Percentiles rank a stretch among this genome's conserved stretches.
Evolutionary conservation across 2,329 filamentous ascomycete species (phyloP).

Genomic region (Fusarium dimerum): DNA sequence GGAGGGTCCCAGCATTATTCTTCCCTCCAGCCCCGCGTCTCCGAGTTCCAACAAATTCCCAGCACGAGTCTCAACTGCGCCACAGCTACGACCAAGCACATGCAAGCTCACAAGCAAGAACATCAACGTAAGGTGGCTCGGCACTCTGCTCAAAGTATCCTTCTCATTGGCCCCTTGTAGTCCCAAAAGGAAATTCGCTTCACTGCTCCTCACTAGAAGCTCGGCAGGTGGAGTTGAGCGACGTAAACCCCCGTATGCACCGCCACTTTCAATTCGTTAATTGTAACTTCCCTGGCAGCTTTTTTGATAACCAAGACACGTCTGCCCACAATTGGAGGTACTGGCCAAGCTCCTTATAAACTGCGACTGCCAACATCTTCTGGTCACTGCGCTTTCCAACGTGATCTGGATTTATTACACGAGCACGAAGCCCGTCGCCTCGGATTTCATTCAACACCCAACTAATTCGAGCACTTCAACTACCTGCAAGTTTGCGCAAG

Average conservation of each 20-base stretch:
- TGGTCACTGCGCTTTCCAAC: slow-evolving; percentile 10
- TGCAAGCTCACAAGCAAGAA: slow-evolving; percentile 1
- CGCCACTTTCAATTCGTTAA: slow-evolving; percentile 15
- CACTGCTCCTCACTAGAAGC: not conserved
- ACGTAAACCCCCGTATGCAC: slow-evolving; percentile 27
- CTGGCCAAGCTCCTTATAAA: slow-evolving; percentile 27
- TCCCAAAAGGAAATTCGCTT: not conserved
- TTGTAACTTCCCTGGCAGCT: slow-evolving; percentile 13
- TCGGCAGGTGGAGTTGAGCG: slow-evolving; percentile 25
- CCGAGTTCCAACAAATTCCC: no score
- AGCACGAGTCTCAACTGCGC: slow-evolving; percentile 16
- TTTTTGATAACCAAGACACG: slow-evolving; percentile 20
- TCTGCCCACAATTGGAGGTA: slow-evolving; percentile 16
- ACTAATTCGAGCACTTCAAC: slow-evolving; percentile 14
- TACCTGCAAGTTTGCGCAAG: not conserved
- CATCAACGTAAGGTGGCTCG: slow-evolving; percentile 8
- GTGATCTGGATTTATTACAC: not conserved
- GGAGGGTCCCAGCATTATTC: no score
- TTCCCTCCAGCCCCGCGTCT: slow-evolving; percentile 13
- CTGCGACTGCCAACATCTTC: slow-evolving; percentile 7
- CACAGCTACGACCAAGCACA: slow-evolving; percentile 24
- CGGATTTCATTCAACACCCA: no score
- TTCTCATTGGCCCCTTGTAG: no score
- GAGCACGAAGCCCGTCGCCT: no score
- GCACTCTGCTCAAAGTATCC: not conserved